Evolutionary conservation across 2,329 filamentous ascomycete species (phyloP).

Genomic region (Alternaria arborescens): DNA sequence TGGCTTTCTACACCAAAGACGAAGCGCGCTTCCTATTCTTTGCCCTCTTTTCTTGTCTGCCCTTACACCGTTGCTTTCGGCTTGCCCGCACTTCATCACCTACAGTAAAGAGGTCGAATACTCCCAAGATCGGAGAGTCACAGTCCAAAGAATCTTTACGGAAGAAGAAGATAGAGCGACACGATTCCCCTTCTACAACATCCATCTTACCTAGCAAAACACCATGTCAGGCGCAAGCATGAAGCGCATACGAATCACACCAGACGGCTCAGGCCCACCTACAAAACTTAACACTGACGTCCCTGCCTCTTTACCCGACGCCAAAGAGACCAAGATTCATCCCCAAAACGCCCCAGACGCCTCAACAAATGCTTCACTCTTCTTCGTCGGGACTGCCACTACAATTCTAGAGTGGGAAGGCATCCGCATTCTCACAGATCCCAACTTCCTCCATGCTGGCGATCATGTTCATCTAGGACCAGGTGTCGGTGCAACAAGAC

Average conservation of each 20-base stretch:
- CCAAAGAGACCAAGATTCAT: slow-evolving; percentile 57
- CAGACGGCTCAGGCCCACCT: slow-evolving; percentile 47
- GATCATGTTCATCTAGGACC: slow-evolving; percentile 73
- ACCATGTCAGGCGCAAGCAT: slow-evolving; percentile 34
- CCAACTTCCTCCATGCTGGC: slow-evolving; percentile 68
- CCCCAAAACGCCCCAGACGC: slow-evolving; percentile 50
- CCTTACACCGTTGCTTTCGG: slow-evolving; percentile 32
- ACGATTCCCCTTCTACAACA: slow-evolving; percentile 2
- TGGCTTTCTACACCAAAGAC: slow-evolving; percentile 30
- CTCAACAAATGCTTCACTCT: slow-evolving; percentile 56
- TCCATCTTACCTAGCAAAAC: neutral
- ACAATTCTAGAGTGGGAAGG: slow-evolving; percentile 64
- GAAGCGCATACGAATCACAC: slow-evolving; percentile 55
- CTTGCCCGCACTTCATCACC: slow-evolving; percentile 14
- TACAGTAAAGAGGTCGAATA: slow-evolving; percentile 6
- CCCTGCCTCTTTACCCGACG: slow-evolving; percentile 51
- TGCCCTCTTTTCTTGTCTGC: slow-evolving; percentile 38
- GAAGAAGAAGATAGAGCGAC: neutral
- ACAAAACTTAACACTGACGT: slow-evolving; percentile 50
- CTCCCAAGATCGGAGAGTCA: slow-evolving; percentile 5
- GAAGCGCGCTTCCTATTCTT: slow-evolving; percentile 38
- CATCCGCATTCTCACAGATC: slow-evolving; percentile 63
- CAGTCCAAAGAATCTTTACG: neutral
- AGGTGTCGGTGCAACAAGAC: slow-evolving; percentile 64
- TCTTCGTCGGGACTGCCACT: slow-evolving; percentile 66